Evolutionary conservation across 768 basidiomycete genomes (phyloP), one percentile per base, ranked within the genome.

Genomic region (Leccinellum albellum): DNA sequence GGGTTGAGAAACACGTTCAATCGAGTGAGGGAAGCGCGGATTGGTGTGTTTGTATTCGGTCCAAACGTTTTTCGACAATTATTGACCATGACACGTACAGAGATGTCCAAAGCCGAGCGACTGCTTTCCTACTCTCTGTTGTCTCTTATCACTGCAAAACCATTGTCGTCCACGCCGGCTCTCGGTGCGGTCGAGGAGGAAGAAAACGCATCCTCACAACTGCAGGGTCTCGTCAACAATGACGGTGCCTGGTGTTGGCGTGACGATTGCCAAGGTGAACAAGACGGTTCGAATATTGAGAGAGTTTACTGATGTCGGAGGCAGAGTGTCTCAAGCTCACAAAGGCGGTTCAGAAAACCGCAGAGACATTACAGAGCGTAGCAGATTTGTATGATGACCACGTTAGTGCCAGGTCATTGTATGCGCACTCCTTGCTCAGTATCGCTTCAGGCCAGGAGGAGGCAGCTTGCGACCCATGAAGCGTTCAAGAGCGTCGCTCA

Each of bases 181-280:
- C 67, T 77, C 24, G 82, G 79, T 6, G 73, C 78, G 2, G 77
- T 76, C 1, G 78, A 81, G 42, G 81, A 84, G 33, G 81, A 83
- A 50, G 70, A 72, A 52, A 71, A 73, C 14, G 60, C 71, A 4
- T 66, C 65, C 21, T 62, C 70, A 35, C 78, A 78, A 54, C 68
- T 68, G n/a, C 82, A 78, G 56, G 87, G 88, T 0, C 65, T 87
- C 50, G 64, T 84, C 53, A 93, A 92, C 60, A 75, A 77, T 9
- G 82, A 89, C 24, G 87, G 89, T 1, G 91, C 89, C 3, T 90
- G 92, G 89, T 92, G 91, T 69, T 95, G 91, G 91, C 79, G 85
- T 24, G 89, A 94, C 53, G 79, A 78, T 3, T 93, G 91, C 67
- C 71, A 79, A 67, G 49, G 49, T 50, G n/a, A 37, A 37, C 10